Evolutionary conservation across 75 land plant genomes (phyloP).

Genomic region (Isoetes taiwanensis): DNA sequence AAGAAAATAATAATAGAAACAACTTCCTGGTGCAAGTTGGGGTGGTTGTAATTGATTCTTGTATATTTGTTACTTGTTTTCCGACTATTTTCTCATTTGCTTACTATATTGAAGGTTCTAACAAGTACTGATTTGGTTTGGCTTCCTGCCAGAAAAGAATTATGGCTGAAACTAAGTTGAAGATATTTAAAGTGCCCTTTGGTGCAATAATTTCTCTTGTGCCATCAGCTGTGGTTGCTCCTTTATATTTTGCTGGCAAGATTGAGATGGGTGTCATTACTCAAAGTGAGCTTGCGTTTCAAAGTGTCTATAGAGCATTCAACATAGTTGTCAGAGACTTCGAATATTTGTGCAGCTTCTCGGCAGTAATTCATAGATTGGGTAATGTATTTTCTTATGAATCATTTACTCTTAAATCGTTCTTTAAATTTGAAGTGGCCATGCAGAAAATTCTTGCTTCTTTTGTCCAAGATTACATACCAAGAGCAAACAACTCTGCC

Average conservation of each 20-base stretch:
- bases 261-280: not conserved
- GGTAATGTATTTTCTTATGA: not conserved
- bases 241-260: not conserved
- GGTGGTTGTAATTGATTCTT: not conserved
- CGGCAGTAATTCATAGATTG: not conserved
- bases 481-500: too few species aligned
- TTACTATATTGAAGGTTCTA: too few species aligned
- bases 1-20: too few species aligned
- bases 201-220: not conserved
- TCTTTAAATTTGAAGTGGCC: too few species aligned
- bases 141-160: too few species aligned
- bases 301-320: not conserved
- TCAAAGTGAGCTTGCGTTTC: not conserved
- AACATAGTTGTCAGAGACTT: not conserved
- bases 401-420: too few species aligned
- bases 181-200: too few species aligned
- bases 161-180: too few species aligned
- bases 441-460: too few species aligned
- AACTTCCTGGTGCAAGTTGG: not conserved
- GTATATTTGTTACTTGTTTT: not conserved
- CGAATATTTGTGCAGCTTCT: not conserved
- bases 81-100: not conserved
- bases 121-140: too few species aligned
- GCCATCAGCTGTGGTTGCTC: not conserved
- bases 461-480: too few species aligned